Evolutionary conservation across 768 basidiomycete species (phyloP), one percentile per base, ranked within the genome.

Genomic region (Termitomyces sp.): DNA sequence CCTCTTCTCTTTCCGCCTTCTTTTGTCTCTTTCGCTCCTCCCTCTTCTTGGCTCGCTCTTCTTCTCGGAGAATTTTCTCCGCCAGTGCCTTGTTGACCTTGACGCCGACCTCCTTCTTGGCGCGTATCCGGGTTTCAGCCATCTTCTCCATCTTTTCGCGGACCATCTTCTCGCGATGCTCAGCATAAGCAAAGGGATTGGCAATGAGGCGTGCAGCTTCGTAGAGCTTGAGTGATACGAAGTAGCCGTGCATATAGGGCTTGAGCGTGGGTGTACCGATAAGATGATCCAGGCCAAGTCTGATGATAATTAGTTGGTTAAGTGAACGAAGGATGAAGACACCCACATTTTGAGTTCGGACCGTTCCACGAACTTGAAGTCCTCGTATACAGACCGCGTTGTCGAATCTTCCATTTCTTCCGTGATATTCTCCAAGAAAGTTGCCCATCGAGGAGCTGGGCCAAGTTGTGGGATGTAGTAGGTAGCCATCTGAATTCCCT

Each of bases 221-320:
- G 75, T 98, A 98, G 5, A 98, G 83, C 64, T 94, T 92, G 72
- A 98, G 85, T 5, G 94, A 91, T 58, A 98, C 72, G 76, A 99
- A 98, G 83, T 95, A 98, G 40, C 97, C 97, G 70, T 99, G 97
- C 96, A 99, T 98, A 73, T 98, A 99, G 4, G 97, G 97, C 70
- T 96, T 96, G 78, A 98, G 90, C 16, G 90, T 85, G 20, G 94
- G 86, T 5, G 95, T 96, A 48, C 97, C 97, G 60, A 97, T 75
- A 63, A 99, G 91, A 68, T 96, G 93, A 61, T 94, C 90, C 67
- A 99, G 72, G n/a, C 94, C 91, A 57, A 99, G 85, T 33, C 94
- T 96, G 63, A 53, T 32, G 47, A 58, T 27, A 16, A 56, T 59
- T 50, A 38, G 2, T 45, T 15, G 23, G 27, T 51, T 23, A 50